Conservation (phyloP, 2,329 filamentous ascomycete species). For the Ophioceras dolichostomum region DNA sequence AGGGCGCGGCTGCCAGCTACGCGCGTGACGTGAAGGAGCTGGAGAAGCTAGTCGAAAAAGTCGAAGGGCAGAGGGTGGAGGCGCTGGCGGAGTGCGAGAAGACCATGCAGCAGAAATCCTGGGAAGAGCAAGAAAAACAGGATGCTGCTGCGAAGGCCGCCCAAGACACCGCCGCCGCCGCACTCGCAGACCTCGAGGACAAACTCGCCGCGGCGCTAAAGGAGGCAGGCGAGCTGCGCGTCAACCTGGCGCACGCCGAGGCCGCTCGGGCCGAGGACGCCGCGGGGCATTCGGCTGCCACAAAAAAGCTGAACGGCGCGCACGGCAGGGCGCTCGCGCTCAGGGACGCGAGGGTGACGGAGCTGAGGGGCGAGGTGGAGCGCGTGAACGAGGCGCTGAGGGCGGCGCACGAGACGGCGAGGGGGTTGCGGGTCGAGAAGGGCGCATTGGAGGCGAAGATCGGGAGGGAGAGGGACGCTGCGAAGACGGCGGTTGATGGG, state of each 20-base stretch:
- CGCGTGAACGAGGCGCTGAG: constrained; percentile 30
- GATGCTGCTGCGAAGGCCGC: constrained; percentile 7
- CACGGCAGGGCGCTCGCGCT: constrained; percentile 36
- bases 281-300: constrained; percentile 2
- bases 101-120: neutral
- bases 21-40: constrained; percentile 40
- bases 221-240: constrained; percentile 23
- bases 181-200: constrained; percentile 25
- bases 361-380: constrained; percentile 36
- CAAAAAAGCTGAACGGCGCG: constrained; percentile 19
- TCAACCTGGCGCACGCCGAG: constrained; percentile 24
- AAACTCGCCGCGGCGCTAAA: constrained; percentile 27
- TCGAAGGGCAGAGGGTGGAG: constrained; percentile 37
- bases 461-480: constrained; percentile 24
- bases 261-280: constrained; percentile 1
- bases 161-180: constrained; percentile 10
- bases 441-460: constrained; percentile 20
- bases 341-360: constrained; percentile 34
- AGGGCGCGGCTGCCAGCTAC: constrained; percentile 39
- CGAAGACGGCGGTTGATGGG: constrained; percentile 30
- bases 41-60: constrained; percentile 33
- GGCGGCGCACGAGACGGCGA: constrained; percentile 32
- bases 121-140: too few species aligned
- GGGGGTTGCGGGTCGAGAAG: constrained; percentile 33
- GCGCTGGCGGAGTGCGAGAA: constrained; percentile 31